Evolutionary conservation across 1,284 basidiomycete species (phyloP), one percentile per base, ranked within the genome.

Genomic region (Puccinia polysora): DNA sequence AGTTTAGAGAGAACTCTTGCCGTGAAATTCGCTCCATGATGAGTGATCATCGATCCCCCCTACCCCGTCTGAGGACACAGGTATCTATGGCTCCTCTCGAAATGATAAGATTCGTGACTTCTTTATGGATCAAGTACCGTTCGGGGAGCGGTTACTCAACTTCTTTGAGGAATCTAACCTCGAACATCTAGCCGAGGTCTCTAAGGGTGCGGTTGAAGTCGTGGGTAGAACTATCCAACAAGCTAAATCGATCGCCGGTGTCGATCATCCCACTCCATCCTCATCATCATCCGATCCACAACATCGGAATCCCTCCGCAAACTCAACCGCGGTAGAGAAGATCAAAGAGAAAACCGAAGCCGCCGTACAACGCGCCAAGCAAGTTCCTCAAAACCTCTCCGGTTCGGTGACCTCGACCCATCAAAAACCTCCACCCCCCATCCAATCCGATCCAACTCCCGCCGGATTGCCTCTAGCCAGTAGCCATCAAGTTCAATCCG

Each of bases 101-200:
- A 86, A 85, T 78, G 86, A 86, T 75, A 80, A 82, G 4, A 90
- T 90, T 82, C 86, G 88, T 79, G 87, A 91, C 77, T 84, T 92
- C 78, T 93, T 93, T 82, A 83, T 86, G 74, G 87, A 89, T 77
- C 83, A 85, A 73, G 86, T 91, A 59, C 91, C 91, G 2, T 80
- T 81, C 30, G 93, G 88, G 52, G 85, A 89, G 76, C 78, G 83
- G 25, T 84, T 95, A 78, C 83, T 94, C 45, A 87, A 92, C 74
- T 89, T 86, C 78, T 88, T 88, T 6, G 90, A 94, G 79, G 84
- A 86, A 55, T 82, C 87, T 76, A 84, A 86, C 28, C 64, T 77
- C 50, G 68, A 71, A 28, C 55, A 60, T 18, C 12, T 71, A 20
- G 68, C 55, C 20, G 58, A 71, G n/a, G 30, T 62, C 20, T 71